Evolutionary conservation across 805 yeast species (phyloP), one percentile per base, ranked within the genome.

Genomic region (Kluyveromyces wickerhamii): DNA sequence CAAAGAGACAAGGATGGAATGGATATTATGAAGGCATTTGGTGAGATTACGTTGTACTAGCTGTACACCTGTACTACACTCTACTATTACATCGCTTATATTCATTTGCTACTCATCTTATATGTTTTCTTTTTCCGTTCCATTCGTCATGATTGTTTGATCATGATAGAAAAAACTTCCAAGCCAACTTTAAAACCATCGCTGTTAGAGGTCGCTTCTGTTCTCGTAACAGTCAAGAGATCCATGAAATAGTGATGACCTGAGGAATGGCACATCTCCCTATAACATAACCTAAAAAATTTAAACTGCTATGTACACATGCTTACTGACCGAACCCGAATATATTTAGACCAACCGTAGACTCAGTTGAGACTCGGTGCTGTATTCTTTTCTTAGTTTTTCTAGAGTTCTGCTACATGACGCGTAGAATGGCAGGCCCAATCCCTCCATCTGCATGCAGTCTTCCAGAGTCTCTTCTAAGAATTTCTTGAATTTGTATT

Each of bases 191-290:
- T 84, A 86, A 86, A 86, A 86, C 96, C 96, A 86, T 86, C 86
- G 95, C 88, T 75, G 84, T 79, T 79, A 60, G 87, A 85, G 95
- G 94, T 80, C 38, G 12, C 33, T 79, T 86, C 85, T 69, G 65
- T 60, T 61, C 51, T 54, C 49, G 50, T 46, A 49, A 50, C 58
- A 69, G 70, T 66, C 60, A 62, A 68, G 79, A 72, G 81, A 79
- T 74, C 87, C 94, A 84, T 84, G 94, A 84, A 79, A 77, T 70
- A 83, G 88, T 80, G 95, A 84, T 84, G 94, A 84, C 95, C 95
- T 84, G 77, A 67, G 65, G 79, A 60, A 69, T 82, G 89, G 76
- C 58, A 82, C 85, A 82, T 67, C 47, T 41, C 23, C 10, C 13
- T n/a, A n/a, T n/a, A n/a, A n/a, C n/a, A n/a, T n/a, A n/a, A n/a